Percentiles rank a stretch among this genome's conserved stretches.
These are phyloP conservation scores for Tricholoma saponaceum DNA, from an alignment of 768 basidiomycete genomes.

Conservation along the genomic window DNA sequence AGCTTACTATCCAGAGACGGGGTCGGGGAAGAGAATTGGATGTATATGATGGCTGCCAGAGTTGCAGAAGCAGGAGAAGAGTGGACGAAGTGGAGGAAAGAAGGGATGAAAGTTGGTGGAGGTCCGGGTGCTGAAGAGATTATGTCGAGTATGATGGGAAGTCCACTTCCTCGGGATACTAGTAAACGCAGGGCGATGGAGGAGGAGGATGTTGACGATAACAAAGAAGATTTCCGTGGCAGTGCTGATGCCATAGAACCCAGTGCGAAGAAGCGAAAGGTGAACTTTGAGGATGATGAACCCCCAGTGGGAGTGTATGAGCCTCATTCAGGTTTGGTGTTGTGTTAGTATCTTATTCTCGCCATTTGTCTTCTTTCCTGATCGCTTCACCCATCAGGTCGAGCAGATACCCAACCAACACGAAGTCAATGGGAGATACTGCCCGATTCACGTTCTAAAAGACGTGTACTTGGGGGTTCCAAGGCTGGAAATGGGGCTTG, in stretches of 20 bases:
- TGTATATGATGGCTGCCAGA: slow-evolving; percentile 71
- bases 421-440: slow-evolving; percentile 55
- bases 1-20: slow-evolving; percentile 75
- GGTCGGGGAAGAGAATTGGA: slow-evolving; percentile 89
- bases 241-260: slow-evolving; percentile 6
- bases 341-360: slow-evolving; percentile 48
- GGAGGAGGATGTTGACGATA: slow-evolving; percentile 18
- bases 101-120: slow-evolving; percentile 48
- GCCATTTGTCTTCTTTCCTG: slow-evolving; percentile 1
- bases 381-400: slow-evolving; percentile 42
- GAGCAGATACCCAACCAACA: slow-evolving; percentile 74
- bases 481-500: slow-evolving; percentile 78
- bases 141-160: slow-evolving; percentile 20
- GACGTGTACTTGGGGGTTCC: slow-evolving; percentile 58
- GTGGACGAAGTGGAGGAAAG: slow-evolving; percentile 56
- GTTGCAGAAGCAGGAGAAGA: slow-evolving; percentile 60
- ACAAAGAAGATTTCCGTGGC: slow-evolving; percentile 18
- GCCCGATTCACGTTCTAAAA: slow-evolving; percentile 38
- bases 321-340: slow-evolving; percentile 70
- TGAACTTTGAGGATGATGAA: slow-evolving; percentile 18
- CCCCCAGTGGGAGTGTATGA: slow-evolving; percentile 75
- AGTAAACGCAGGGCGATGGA: slow-evolving; percentile 30
- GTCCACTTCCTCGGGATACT: slow-evolving; percentile 11
- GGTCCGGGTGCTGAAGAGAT: slow-evolving; percentile 37
- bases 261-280: slow-evolving; percentile 24